phyloP scores from a whole-genome alignment of 495 filamentous ascomycete genomes.

The Parachaetomium inaequale region DNA sequence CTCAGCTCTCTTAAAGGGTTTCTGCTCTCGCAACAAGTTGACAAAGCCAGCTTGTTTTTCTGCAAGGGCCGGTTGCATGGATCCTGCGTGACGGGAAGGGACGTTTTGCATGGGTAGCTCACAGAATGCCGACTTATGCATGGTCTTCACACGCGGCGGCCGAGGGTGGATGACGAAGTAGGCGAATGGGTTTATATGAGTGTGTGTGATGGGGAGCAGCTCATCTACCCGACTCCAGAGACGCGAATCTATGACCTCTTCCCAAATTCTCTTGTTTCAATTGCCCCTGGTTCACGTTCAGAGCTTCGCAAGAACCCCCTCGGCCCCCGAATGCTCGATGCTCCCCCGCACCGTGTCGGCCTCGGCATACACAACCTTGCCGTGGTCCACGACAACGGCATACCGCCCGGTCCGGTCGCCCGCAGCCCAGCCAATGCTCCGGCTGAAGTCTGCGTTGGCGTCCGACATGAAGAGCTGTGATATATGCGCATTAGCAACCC shows the following conservation, averaged over 20 bases:
- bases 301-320: constrained; percentile 66
- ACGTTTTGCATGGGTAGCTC: constrained; percentile 37
- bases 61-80: constrained; percentile 35
- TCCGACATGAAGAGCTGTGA: constrained; percentile 84
- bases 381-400: constrained; percentile 84
- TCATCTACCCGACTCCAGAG: constrained; percentile 3
- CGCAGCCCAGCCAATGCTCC: constrained; percentile 76
- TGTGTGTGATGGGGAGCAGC: not conserved
- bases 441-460: constrained; percentile 70
- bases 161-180: not conserved
- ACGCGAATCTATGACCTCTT: constrained; percentile 20
- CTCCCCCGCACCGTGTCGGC: constrained; percentile 68
- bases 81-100: constrained; percentile 25
- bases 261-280: not conserved
- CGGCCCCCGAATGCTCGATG: constrained; percentile 67
- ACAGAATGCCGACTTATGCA: constrained; percentile 36
- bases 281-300: constrained; percentile 32
- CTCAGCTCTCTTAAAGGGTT: constrained; percentile 32
- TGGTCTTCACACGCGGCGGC: constrained; percentile 16
- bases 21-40: constrained; percentile 28
- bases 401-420: constrained; percentile 74
- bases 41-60: constrained; percentile 27
- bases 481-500: not conserved
- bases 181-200: not conserved
- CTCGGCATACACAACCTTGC: constrained; percentile 84